These are phyloP conservation scores for Aspergillus luchuensis DNA, from an alignment of 2,329 filamentous ascomycete species.

Conservation along the genomic window DNA sequence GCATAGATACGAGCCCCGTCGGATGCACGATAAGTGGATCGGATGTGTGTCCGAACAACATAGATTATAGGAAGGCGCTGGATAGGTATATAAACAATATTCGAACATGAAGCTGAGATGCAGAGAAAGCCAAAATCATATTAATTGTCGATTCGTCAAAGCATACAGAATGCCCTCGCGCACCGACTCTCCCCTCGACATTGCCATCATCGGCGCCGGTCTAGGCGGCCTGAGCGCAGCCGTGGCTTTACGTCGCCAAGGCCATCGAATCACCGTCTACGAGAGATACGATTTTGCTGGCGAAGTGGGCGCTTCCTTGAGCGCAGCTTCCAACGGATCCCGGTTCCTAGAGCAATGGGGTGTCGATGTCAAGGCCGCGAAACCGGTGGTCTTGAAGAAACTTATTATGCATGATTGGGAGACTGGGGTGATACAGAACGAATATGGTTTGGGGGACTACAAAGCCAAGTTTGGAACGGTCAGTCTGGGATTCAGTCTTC, in stretches of 20 bases:
- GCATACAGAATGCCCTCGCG: conserved; percentile 23
- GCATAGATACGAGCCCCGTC: conserved; percentile 27
- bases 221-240: conserved; percentile 26
- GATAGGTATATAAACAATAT: neutral
- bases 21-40: conserved; percentile 1
- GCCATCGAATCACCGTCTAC: conserved; percentile 26
- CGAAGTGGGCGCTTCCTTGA: conserved; percentile 27
- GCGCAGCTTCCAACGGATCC: conserved; percentile 26
- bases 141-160: neutral
- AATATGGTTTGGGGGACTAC: conserved; percentile 33
- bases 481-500: neutral
- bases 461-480: conserved; percentile 26
- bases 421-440: conserved; percentile 27
- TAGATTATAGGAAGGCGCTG: neutral
- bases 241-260: conserved; percentile 24
- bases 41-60: neutral
- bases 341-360: conserved; percentile 27
- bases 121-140: too few species aligned
- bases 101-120: neutral
- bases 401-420: conserved; percentile 35
- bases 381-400: conserved; percentile 32
- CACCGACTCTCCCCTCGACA: conserved; percentile 25
- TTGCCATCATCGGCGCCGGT: conserved; percentile 31
- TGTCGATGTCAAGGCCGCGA: conserved; percentile 23
- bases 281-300: conserved; percentile 28